Evolutionary conservation across 192 early-diverging fungal genomes (phyloP).

Genomic region (Podila minutissima): DNA sequence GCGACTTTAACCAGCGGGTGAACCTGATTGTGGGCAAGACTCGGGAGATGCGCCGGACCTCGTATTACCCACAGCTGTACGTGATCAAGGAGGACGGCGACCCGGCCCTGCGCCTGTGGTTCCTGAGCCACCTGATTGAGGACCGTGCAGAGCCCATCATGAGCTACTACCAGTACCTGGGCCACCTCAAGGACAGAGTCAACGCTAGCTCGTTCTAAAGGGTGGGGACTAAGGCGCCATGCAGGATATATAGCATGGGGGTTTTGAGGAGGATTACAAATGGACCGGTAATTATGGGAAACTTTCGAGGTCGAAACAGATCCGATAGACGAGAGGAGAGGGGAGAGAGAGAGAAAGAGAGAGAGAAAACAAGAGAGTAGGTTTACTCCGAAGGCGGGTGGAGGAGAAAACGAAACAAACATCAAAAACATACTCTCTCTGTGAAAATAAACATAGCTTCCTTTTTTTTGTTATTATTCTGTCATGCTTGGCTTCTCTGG

Average conservation of each 20-base stretch:
- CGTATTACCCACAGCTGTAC: slow-evolving; percentile 80
- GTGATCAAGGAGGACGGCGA: slow-evolving; percentile 95
- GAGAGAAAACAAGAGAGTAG: too few species aligned
- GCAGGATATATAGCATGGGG: background rate
- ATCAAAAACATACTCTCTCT: too few species aligned
- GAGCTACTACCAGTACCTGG: slow-evolving; percentile 83
- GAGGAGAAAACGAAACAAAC: too few species aligned
- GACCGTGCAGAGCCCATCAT: slow-evolving; percentile 85
- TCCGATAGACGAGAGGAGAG: too few species aligned
- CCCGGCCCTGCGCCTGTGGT: slow-evolving; percentile 80
- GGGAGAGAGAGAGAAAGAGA: too few species aligned
- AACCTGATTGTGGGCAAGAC: slow-evolving; percentile 81
- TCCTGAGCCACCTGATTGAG: slow-evolving; percentile 90
- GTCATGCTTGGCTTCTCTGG: too few species aligned
- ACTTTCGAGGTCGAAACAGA: too few species aligned
- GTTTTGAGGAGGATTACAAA: too few species aligned
- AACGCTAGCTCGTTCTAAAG: slow-evolving; percentile 18
- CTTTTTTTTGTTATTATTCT: too few species aligned
- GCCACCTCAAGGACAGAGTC: slow-evolving; percentile 75
- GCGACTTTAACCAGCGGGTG: slow-evolving; percentile 76
- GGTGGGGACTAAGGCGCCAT: background rate
- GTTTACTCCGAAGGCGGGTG: too few species aligned
- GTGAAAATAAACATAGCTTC: too few species aligned
- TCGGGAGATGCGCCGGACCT: slow-evolving; percentile 70
- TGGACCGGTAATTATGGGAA: too few species aligned